Evolutionary conservation across 768 basidiomycete species (phyloP).

Genomic region (Boletus subcaerulescens): DNA sequence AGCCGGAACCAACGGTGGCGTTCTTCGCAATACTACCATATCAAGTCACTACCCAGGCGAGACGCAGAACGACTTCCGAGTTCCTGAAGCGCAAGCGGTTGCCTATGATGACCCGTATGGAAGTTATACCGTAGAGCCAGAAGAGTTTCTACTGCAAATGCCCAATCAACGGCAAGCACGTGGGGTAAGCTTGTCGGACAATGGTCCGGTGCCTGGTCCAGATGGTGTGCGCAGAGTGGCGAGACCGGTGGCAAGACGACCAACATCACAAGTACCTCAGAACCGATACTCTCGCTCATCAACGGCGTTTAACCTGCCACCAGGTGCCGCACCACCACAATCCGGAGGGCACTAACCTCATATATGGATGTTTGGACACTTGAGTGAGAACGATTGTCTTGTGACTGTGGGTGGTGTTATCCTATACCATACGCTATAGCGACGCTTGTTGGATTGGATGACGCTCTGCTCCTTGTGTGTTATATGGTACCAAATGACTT

Average conservation of each 20-base stretch:
- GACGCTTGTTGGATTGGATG: conserved; percentile 12
- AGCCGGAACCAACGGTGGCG: conserved; percentile 36
- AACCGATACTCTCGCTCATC: conserved; percentile 72
- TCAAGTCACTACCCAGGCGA: conserved; percentile 44
- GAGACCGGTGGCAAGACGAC: conserved; percentile 52
- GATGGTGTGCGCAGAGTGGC: conserved; percentile 81
- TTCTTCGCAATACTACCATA: conserved; percentile 39
- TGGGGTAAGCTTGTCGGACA: conserved; percentile 77
- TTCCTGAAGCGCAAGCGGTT: conserved; percentile 40
- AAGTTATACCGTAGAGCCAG: conserved; percentile 35
- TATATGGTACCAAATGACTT: conserved; percentile 12
- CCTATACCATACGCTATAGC: background rate
- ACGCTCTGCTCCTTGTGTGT: conserved; percentile 2
- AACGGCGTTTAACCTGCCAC: conserved; percentile 54
- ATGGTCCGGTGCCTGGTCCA: conserved; percentile 77
- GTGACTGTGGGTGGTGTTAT: background rate
- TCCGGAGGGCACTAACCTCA: conserved; percentile 23
- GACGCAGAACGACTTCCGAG: conserved; percentile 57
- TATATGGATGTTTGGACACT: conserved; percentile 1
- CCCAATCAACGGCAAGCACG: conserved; percentile 34
- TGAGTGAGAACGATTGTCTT: conserved; percentile 2
- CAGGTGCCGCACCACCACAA: conserved; percentile 72
- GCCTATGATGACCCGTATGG: conserved; percentile 38
- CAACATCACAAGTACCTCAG: conserved; percentile 58
- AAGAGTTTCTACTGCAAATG: conserved; percentile 29